Evolutionary conservation across 1,284 basidiomycete species (phyloP), one percentile per base, ranked within the genome.

Genomic region (Cutaneotrichosporon sp.): DNA sequence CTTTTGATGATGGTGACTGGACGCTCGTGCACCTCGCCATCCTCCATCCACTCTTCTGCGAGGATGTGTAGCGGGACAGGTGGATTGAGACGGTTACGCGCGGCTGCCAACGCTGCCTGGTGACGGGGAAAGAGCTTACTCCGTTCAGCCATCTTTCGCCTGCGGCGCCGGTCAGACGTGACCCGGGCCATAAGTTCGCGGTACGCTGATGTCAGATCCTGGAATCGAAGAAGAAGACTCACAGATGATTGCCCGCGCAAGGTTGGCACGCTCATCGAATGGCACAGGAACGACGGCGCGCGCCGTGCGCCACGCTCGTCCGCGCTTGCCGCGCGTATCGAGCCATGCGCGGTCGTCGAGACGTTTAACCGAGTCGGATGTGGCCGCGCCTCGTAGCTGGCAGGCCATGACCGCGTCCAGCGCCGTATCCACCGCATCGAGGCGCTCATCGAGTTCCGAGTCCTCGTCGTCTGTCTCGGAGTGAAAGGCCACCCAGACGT

Each of bases 391-490:
- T 1, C 18, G 14, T 4, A 64, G 38, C 38, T 64, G 55, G 11
- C 4, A 40, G 30, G 7, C 26, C 30, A 64, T 46, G 38, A 58
- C 40, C 1, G 7, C 32, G 50, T 64, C 63, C 4, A 61, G 49
- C 5, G 47, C 47, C 21, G 22, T 22, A 31, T 64, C 63, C 7
- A 36, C 58, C 18, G 21, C 34, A 7, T 58, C 32, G n/a, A 64
- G 63, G 8, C 46, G 49, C 7, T 22, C 38, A 49, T 64, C 63
- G 21, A 64, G 40, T 18, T 30, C 21, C 50, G 58, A 60, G 56
- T 64, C 63, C 50, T 64, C 63, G 4, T 47, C 49, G 40, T 64
- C 63, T 4, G 63, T 64, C 32, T n/a, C 10, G 1, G 56, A 42
- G 18, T n/a, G 42, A n/a, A 42, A 5, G 36, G 21, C 21, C 22